These are phyloP conservation scores for Coelastrella sp. DNA, from an alignment of 139 green algal genomes.

Conservation along the genomic window DNA sequence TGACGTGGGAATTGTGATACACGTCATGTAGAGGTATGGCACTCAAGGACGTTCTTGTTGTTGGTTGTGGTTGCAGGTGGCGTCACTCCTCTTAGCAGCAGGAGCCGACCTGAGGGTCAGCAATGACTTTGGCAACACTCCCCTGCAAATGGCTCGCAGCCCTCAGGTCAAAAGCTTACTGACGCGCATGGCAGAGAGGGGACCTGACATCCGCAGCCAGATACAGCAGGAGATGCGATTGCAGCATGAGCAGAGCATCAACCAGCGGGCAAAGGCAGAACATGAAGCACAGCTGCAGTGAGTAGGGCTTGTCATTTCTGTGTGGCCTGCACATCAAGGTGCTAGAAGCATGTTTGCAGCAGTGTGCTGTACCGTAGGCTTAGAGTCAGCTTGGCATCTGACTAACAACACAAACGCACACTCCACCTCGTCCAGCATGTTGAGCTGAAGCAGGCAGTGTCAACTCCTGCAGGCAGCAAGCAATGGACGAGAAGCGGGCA, in stretches of 20 bases:
- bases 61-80: constrained; percentile 35
- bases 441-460: not conserved
- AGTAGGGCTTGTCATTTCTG: not conserved
- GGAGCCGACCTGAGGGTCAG: constrained; percentile 55
- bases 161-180: not conserved
- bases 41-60: not conserved
- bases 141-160: constrained; percentile 37
- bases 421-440: not conserved
- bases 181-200: not conserved
- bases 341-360: too few species aligned
- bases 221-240: constrained; percentile 32
- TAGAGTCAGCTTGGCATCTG: too few species aligned
- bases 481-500: constrained; percentile 27
- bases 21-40: not conserved
- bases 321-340: too few species aligned
- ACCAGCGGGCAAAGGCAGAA: not conserved
- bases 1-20: not conserved
- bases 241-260: constrained; percentile 22
- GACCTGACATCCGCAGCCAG: constrained; percentile 29
- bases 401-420: too few species aligned
- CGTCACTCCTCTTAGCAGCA: constrained; percentile 57
- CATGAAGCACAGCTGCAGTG: constrained; percentile 47
- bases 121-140: constrained; percentile 66
- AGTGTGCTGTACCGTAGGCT: too few species aligned
- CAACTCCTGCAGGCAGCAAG: not conserved